Evolutionary conservation across 139 green algal species (phyloP).

Genomic region (Eudorina sp.): DNA sequence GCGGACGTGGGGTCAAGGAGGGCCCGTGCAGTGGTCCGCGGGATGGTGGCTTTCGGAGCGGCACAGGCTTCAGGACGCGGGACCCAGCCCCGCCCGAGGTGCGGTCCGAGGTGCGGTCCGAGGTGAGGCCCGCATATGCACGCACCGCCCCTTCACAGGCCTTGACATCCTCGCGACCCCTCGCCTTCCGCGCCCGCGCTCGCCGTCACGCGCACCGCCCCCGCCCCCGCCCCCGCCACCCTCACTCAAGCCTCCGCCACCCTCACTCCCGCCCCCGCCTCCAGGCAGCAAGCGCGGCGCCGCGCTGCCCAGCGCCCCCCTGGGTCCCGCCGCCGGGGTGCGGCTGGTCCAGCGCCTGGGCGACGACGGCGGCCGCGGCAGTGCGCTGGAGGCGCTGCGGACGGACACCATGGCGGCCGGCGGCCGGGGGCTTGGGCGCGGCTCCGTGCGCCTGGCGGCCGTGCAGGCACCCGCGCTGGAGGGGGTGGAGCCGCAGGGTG

Average conservation of each 20-base stretch:
- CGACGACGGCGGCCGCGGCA: slow-evolving; percentile 1
- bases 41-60: too few relatives aligned
- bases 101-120: too few relatives aligned
- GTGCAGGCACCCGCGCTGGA: neutral
- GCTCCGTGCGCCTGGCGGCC: slow-evolving; percentile 11
- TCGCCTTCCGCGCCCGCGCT: neutral
- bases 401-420: neutral
- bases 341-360: slow-evolving; percentile 44
- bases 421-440: neutral
- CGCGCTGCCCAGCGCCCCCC: neutral
- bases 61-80: too few relatives aligned
- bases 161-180: too few relatives aligned
- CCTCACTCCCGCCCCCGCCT: neutral
- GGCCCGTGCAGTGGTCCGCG: too few relatives aligned
- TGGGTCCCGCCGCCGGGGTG: neutral
- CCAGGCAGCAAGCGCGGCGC: neutral
- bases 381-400: slow-evolving; percentile 26
- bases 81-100: too few relatives aligned
- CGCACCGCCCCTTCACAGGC: too few relatives aligned
- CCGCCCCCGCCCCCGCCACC: neutral
- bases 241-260: neutral
- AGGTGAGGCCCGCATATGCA: too few relatives aligned
- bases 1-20: too few relatives aligned
- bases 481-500: neutral
- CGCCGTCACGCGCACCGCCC: neutral